phyloP scores from a whole-genome alignment of 177 flowering plant genomes.

The Tripterygium wilfordii region DNA sequence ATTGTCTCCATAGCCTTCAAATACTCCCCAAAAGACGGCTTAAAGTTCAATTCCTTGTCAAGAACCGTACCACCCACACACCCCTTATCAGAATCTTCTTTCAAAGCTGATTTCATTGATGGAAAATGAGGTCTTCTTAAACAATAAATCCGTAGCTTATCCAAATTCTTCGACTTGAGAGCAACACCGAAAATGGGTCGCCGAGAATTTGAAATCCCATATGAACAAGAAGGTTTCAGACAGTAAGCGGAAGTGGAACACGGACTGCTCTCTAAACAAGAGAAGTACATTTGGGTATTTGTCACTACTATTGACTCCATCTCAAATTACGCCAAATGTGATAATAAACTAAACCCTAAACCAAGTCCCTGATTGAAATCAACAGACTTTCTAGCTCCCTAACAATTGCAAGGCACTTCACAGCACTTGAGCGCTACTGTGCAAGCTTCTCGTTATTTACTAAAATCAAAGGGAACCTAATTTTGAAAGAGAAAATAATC shows the following conservation, averaged over 20 bases:
- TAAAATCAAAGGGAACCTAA: too few species aligned
- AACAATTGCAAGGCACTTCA: too few species aligned
- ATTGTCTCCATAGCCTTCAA: constrained; percentile 85
- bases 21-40: constrained; percentile 77
- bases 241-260: neutral
- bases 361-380: too few species aligned
- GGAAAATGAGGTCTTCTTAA: constrained; percentile 5
- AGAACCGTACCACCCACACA: constrained; percentile 21
- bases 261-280: constrained; percentile 3
- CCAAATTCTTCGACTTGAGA: constrained; percentile 13
- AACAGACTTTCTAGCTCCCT: too few species aligned
- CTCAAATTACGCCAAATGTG: too few species aligned
- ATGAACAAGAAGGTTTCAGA: neutral
- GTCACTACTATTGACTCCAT: constrained; percentile 3
- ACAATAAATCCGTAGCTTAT: constrained; percentile 5
- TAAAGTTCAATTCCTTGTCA: constrained; percentile 51
- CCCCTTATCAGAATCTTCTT: constrained; percentile 14
- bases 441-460: too few species aligned
- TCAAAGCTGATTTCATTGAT: constrained; percentile 16
- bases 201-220: constrained; percentile 12
- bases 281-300: constrained; percentile 4
- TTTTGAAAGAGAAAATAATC: too few species aligned
- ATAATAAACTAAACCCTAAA: too few species aligned
- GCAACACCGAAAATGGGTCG: constrained; percentile 25
- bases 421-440: too few species aligned